Base-by-base conservation (phyloP, 108 stramenopile genomes). In the Mayamaea pseudoterrestris region DNA sequence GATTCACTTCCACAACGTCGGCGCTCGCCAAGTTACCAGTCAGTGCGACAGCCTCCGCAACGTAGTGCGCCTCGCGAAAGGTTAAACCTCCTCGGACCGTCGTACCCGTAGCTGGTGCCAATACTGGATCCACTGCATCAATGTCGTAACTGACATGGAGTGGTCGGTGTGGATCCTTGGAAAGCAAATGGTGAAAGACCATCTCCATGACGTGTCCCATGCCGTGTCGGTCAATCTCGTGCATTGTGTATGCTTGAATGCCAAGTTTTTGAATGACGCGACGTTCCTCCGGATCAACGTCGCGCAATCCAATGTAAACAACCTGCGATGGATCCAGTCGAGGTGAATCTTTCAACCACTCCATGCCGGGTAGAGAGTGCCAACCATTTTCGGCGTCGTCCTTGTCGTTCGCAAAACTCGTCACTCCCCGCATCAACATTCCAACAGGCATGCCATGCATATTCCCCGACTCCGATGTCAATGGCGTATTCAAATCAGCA, bases 401-500 rank as follows among this genome's bases (percentile, higher is more conserved):
- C 20, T 50, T 51, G 5, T 4, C n/a, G 8, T 14, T 14, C 20
- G 16, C 37, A 8, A 41, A 22, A 27, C 29, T 20, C 26, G 18
- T 1, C 8, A 78, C 46, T 41, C 71, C 83, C 37, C 91, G 80
- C 78, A 97, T 80, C 55, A 96, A 60, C 47, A 99, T 51, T 5
- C 91, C 93, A 23, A 99, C 25, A 4, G 97, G 97, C 98, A 99
- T 99, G 9, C 98, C 98, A 55, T 99, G 98, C 87, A 98, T 87
- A 51, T 98, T 98, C n/a, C 98, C 98, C 50, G 87, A 88, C 32
- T 73, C 85, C 6, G 83, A 81, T 0, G 72, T 73, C 40, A 50
- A 48, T 0, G 97, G 98, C 0, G 93, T 95, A 68, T 99, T 98
- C 44, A 98, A 67, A 80, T 99, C 98, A 24, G 96, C 98, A 72